Evolutionary conservation across 768 basidiomycete species (phyloP).

Genomic region (Tulasnella sp.): DNA sequence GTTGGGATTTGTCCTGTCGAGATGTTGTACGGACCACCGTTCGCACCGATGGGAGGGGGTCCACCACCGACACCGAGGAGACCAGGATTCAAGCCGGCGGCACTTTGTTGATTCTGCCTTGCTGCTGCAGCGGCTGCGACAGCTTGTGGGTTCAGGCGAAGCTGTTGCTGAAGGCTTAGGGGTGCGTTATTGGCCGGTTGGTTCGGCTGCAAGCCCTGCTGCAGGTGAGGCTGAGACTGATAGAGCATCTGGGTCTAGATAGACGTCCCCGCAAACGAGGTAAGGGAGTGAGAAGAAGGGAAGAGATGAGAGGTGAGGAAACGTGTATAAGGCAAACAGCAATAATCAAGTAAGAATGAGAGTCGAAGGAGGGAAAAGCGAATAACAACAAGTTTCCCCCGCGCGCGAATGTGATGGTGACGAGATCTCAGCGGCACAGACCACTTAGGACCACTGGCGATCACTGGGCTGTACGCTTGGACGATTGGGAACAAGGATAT

Average conservation of each 20-base stretch:
- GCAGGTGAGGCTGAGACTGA: neutral
- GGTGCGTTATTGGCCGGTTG: neutral
- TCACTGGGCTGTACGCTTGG: neutral
- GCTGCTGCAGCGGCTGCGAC: neutral
- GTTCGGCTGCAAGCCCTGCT: neutral
- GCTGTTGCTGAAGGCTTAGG: neutral
- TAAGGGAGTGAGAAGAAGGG: neutral
- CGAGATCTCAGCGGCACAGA: neutral
- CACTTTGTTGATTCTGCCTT: neutral
- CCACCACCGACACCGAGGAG: neutral
- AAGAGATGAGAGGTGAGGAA: neutral
- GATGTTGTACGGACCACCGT: neutral
- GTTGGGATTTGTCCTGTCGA: neutral
- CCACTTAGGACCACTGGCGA: neutral
- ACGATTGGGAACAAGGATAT: neutral
- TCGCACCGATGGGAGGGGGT: neutral
- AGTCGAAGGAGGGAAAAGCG: neutral
- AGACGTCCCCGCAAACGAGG: neutral
- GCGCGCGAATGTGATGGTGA: neutral
- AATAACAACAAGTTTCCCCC: neutral
- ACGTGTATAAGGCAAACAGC: neutral
- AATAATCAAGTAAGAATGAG: neutral
- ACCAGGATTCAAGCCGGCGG: neutral
- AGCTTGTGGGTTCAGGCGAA: neutral
- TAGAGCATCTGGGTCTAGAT: constrained; percentile 2